Evolutionary conservation across 768 basidiomycete genomes (phyloP), one percentile per base, ranked within the genome.

Genomic region (Candolleomyces efflorescens): DNA sequence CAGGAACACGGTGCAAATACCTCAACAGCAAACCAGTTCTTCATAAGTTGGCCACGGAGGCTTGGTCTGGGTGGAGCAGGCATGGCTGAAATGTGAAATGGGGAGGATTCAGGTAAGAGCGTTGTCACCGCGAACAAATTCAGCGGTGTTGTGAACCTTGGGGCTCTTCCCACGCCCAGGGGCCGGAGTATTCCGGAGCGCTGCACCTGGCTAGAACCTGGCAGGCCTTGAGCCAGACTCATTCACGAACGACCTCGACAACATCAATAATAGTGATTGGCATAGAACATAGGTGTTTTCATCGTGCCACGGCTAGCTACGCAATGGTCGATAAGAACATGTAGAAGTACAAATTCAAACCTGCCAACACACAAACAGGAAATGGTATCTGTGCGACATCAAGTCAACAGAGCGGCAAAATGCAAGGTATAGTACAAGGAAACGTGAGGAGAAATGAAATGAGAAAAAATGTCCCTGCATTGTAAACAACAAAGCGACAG

Each of bases 11-110:
- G 2, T 32, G 32, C 32, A 32, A 32, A 32, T 53, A 85, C 86
- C 83, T 89, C 89, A 63, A 87, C 75, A 74, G 88, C 87, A 66
- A 79, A 85, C 86, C 86, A 88, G 72, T 89, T 78, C 71, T 78
- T 84, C 78, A 84, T 76, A 61, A 82, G 73, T 20, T 64, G 54
- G 60, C 67, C 78, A 59, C 76, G 77, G 49, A 75, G 59, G 39
- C 45, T 13, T 48, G 69, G 69, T 9, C 56, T 53, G 23, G 63
- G 64, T 26, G 58, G 50, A 32, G 32, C 32, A 55, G 63, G 49
- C 64, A 67, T 69, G 37, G 62, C 66, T 45, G 53, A 58, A 48
- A 62, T 58, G 38, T 44, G 43, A 50, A n/a, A 32, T 5, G 5
- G 32, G 32, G 5, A 32, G 32, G 32, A 11, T 32, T 32, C 32